Percentiles rank a stretch among this genome's conserved stretches.
Conservation (phyloP, 805 yeast species). For the Pichia nanzhaoensis region DNA sequence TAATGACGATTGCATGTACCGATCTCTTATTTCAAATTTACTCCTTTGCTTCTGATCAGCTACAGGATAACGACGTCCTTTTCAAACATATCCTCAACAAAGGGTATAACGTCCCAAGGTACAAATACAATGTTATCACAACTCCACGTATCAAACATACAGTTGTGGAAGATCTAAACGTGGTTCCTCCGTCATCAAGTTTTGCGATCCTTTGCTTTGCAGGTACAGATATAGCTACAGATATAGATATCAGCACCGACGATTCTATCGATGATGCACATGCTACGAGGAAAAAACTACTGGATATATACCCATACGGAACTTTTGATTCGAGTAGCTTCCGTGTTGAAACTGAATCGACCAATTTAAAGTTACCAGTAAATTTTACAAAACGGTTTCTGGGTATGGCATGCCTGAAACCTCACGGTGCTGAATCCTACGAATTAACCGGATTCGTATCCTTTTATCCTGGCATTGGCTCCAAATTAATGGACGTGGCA, state of each 20-base stretch:
- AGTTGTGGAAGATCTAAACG: conserved; percentile 23
- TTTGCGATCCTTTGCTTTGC: conserved; percentile 25
- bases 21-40: conserved; percentile 5
- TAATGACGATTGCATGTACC: background rate
- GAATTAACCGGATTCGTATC: conserved; percentile 51
- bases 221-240: conserved; percentile 1
- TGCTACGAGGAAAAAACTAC: conserved; percentile 16
- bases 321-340: conserved; percentile 14
- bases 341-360: background rate
- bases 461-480: conserved; percentile 34
- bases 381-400: conserved; percentile 21
- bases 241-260: conserved; percentile 1
- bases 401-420: conserved; percentile 34
- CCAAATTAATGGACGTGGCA: conserved; percentile 18
- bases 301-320: conserved; percentile 11
- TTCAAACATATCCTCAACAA: conserved; percentile 37
- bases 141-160: conserved; percentile 35
- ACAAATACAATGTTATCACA: conserved; percentile 35
- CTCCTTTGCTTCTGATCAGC: conserved; percentile 4
- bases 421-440: conserved; percentile 15
- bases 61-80: conserved; percentile 14
- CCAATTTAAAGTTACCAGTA: conserved; percentile 19
- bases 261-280: conserved; percentile 15
- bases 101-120: conserved; percentile 44
- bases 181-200: conserved; percentile 21